Evolutionary conservation across 2,329 filamentous ascomycete genomes (phyloP), one percentile per base, ranked within the genome.

Genomic region (Fusarium subglutinans): DNA sequence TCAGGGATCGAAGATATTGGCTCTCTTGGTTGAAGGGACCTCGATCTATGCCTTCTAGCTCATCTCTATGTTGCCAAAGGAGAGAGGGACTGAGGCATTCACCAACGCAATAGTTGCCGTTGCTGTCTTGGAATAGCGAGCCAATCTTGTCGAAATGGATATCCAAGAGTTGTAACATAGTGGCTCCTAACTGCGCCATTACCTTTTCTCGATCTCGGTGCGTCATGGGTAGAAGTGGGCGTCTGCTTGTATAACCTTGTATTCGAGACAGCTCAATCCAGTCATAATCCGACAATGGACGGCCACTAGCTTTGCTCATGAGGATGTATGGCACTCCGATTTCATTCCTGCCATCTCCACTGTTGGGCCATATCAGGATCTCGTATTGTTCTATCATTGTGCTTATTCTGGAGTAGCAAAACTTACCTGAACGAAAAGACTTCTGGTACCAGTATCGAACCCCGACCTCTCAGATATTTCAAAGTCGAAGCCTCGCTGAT

Each of bases 271-370:
- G 10, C 20, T 54, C 24, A 10, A 18, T 9, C 51, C 51, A 40
- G 24, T 54, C 51, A 22, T 54, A 28, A 3, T 38, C 24, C 0
- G 35, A 40, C 14, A 54, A 40, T 5, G 20, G 4, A 18, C 35
- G 24, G 2, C 35, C 35, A 17, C 51, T 28, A 2, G 35, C 51
- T 11, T 54, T 40, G 3, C 24, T 54, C 35, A 54, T 40, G 14
- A 40, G 24, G 3, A 40, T 40, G 11, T 54, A 40, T 7, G 51
- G 35, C 51, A 40, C 51, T 18, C 35, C 51, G 11, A 40, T 40
- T 0, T 54, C 35, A 17, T 28, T 54, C 1, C 3, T 5, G 8
- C 5, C 0, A 4, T 28, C 2, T 26, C 35, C 24, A 5, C 50
- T 53, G 33, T 37, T 38, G 15, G 7, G 3, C 5, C 18, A 22